Base-by-base conservation (phyloP, 768 basidiomycete genomes). In the Macrolepiota dolichaula region DNA sequence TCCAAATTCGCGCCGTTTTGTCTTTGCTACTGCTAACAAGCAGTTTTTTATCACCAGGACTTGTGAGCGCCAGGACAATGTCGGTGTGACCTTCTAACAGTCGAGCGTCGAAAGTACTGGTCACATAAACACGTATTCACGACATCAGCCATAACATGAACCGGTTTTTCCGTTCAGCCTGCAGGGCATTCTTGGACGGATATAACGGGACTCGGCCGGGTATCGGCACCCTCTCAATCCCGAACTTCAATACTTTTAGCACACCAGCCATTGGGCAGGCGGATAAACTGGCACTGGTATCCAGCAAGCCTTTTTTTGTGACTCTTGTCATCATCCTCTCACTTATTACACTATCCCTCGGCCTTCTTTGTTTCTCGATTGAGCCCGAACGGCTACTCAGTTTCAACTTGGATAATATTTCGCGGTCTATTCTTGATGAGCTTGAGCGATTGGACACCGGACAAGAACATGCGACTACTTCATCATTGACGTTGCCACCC, bases 21-120 rank as follows among this genome's bases (percentile, higher is more conserved):
- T 99, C 97, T 75, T 98, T 98, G 76, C 93, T 92, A 12, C 94
- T 96, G 68, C 89, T 93, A 13, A 84, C 91, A n/a, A 99, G 82
- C 36, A 94, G 71, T n/a, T 75, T 71, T 0, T 94, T 89, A 61
- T 84, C 81, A 7, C 77, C 69, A 17, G 86, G 85, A 38, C 78
- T 81, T 65, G 93, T 94, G 19, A 99, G 77, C 62, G 89, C 87
- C 24, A 99, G 82, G 0, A 98, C 96, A 64, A 96, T 94, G 60
- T 97, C 95, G 17, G 83, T 84, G 73, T 99, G 97, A 1, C 95
- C 95, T 25, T 89, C 81, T 35, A 99, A 80, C 5, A 98, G 81
- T 24, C 92, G 87, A 1, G 92, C 90, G 76, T 98, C 92, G 57
- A 94, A 81, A 6, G 84, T 82, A 32, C 81, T 70, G 1, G 86